Evolutionary conservation across 306 rosid genomes (phyloP).

Genomic region (Cicer arietinum): DNA sequence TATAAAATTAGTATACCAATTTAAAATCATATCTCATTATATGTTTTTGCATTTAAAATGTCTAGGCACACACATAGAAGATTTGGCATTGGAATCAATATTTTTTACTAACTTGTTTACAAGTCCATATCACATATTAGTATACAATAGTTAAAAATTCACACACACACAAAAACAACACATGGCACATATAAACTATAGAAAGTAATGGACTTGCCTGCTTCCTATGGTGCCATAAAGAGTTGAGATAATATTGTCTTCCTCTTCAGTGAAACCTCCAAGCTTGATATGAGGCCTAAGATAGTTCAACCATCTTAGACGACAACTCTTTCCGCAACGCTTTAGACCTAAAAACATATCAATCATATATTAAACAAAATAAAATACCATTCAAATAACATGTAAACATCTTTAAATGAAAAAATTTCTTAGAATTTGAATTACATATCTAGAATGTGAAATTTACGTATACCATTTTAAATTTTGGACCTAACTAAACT

Average conservation of each 20-base stretch:
- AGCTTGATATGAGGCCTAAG: constrained; percentile 45
- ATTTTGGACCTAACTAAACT: background rate
- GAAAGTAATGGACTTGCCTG: constrained; percentile 39
- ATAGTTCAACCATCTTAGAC: constrained; percentile 45
- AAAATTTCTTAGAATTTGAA: background rate
- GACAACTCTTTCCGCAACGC: constrained; percentile 47
- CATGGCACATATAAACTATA: background rate
- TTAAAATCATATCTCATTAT: background rate
- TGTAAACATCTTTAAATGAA: background rate
- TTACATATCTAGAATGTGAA: background rate
- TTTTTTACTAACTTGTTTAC: too few relatives aligned
- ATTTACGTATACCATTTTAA: background rate
- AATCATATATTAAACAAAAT: background rate
- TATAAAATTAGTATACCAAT: background rate
- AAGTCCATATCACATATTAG: too few relatives aligned
- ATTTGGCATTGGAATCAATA: too few relatives aligned
- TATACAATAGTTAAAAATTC: too few relatives aligned
- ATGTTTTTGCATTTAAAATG: background rate
- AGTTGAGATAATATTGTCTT: constrained; percentile 30
- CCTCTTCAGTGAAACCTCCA: constrained; percentile 47
- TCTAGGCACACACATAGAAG: background rate
- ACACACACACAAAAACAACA: too few relatives aligned
- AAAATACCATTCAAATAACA: background rate
- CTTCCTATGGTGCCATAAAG: constrained; percentile 44
- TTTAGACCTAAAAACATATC: constrained; percentile 27